Percentiles rank a stretch among this genome's conserved stretches.
Evolutionary conservation across 768 basidiomycete genomes (phyloP).

Genomic region (Leucocoprinus leucothites): DNA sequence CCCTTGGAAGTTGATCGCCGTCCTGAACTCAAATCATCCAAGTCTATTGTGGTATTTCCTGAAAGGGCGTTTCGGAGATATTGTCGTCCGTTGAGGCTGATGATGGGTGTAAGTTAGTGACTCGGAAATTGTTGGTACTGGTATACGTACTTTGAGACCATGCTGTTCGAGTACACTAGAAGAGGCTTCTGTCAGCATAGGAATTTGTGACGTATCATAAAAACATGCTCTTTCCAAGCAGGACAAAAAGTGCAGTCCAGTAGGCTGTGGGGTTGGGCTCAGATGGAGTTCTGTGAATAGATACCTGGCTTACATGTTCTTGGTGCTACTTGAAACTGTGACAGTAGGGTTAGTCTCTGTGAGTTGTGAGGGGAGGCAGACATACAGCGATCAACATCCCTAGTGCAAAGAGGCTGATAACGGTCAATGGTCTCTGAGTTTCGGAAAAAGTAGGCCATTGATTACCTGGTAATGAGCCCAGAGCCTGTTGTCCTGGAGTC

Average conservation of each 20-base stretch:
- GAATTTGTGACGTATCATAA: background rate
- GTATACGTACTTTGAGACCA: conserved; percentile 4
- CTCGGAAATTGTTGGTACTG: background rate
- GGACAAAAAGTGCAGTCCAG: conserved; percentile 3
- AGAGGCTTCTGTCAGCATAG: background rate
- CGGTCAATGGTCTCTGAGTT: too few relatives aligned
- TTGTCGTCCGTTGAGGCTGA: background rate
- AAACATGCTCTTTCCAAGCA: conserved; percentile 4
- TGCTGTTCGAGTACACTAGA: conserved; percentile 7
- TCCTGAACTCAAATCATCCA: too few relatives aligned
- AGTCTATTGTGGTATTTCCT: too few relatives aligned
- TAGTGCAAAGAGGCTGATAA: conserved; percentile 2
- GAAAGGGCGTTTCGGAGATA: background rate
- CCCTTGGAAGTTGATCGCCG: too few relatives aligned
- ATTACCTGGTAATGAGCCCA: conserved; percentile 8
- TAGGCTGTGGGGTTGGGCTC: background rate
- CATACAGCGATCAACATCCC: conserved; percentile 1
- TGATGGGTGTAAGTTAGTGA: too few relatives aligned
- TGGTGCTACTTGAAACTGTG: conserved; percentile 1
- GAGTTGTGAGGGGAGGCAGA: too few relatives aligned
- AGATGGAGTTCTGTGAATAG: background rate
- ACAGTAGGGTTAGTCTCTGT: too few relatives aligned
- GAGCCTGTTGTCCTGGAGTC: conserved; percentile 1
- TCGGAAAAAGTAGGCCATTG: too few relatives aligned
- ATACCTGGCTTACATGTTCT: background rate